Evolutionary conservation across 2,329 filamentous ascomycete species (phyloP).

Genomic region (Sclerotinia minor): DNA sequence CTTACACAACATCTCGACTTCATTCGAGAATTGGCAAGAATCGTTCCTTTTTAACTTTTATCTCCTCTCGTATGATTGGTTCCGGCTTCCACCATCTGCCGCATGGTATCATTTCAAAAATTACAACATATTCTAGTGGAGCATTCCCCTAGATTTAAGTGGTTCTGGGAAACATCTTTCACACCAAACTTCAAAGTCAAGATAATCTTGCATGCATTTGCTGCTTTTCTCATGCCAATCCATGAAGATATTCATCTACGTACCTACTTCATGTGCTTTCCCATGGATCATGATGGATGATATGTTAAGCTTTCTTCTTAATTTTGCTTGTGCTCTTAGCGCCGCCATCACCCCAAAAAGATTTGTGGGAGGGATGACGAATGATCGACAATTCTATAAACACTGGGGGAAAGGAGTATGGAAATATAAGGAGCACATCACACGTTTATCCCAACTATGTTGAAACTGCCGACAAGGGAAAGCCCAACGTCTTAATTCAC

Average conservation of each 20-base stretch:
- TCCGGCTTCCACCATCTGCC: background rate
- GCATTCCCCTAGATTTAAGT: slow-evolving; percentile 17
- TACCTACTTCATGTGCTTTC: background rate
- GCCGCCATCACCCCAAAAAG: background rate
- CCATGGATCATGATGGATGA: background rate
- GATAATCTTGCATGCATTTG: slow-evolving; percentile 19
- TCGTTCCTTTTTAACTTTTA: background rate
- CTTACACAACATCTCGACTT: background rate
- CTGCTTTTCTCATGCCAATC: slow-evolving; percentile 5
- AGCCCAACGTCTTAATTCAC: background rate
- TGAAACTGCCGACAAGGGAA: background rate
- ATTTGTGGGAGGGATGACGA: background rate
- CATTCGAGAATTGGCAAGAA: background rate
- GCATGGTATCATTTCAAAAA: background rate
- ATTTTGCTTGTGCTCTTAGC: background rate
- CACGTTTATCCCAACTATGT: background rate
- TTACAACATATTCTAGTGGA: background rate
- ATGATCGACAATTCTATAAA: background rate
- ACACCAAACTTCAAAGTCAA: background rate
- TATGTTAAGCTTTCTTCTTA: slow-evolving; percentile 1
- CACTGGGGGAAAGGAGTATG: background rate
- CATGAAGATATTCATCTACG: background rate
- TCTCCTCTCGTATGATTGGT: background rate
- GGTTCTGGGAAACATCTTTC: background rate
- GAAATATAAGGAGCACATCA: background rate